phyloP scores from a whole-genome alignment of 192 early-diverging fungal genomes.

The Coemansia sp. region DNA sequence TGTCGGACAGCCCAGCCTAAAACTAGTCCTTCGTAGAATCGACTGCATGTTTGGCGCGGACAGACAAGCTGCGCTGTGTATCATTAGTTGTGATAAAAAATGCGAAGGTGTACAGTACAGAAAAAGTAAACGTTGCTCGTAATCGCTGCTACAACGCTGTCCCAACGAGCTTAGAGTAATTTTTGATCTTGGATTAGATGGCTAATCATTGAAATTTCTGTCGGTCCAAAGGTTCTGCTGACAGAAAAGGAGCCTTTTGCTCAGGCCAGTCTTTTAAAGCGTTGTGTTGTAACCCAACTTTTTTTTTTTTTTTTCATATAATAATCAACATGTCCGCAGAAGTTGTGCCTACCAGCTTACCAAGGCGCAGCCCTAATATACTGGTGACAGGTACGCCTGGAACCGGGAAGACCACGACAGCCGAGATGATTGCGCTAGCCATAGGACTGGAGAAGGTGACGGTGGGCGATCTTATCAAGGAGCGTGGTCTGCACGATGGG shows the following conservation, averaged over 20 bases:
- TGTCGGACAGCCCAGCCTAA: neutral
- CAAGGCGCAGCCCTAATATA: conserved; percentile 65
- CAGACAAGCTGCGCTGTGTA: neutral
- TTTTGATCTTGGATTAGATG: neutral
- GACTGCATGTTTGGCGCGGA: neutral
- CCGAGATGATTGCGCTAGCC: conserved; percentile 73
- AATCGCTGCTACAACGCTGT: neutral
- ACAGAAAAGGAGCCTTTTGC: neutral
- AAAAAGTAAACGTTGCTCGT: neutral
- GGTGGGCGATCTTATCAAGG: conserved; percentile 85
- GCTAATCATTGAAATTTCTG: neutral
- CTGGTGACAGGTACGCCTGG: conserved; percentile 85
- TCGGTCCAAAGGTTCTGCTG: neutral
- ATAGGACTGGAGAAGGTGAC: conserved; percentile 76
- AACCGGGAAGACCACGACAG: conserved; percentile 77
- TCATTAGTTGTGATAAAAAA: neutral
- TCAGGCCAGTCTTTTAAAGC: neutral
- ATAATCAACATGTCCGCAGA: conserved; percentile 17
- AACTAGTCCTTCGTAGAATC: neutral
- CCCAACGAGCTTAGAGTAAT: neutral
- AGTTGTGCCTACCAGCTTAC: conserved; percentile 22
- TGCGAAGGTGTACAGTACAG: neutral
- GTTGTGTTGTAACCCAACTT: neutral
- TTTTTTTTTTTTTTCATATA: neutral
- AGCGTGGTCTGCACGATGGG: conserved; percentile 81